phyloP scores from a whole-genome alignment of 2,329 filamentous ascomycete species.

The Tolypocladium paradoxum region DNA sequence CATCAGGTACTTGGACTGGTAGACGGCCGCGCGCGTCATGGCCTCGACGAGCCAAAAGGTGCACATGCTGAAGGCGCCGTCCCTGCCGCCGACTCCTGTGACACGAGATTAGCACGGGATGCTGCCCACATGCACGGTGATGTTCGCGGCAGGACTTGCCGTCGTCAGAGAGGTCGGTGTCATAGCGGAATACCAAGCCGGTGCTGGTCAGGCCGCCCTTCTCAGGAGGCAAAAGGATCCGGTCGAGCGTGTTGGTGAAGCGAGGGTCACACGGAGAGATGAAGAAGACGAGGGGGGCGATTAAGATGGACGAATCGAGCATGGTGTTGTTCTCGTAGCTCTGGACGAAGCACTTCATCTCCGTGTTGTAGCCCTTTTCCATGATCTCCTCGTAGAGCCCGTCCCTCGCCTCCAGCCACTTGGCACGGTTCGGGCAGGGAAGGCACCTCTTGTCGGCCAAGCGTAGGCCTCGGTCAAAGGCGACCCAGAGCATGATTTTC shows the following conservation, averaged over 20 bases:
- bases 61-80: conserved; percentile 73
- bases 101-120: background rate
- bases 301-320: conserved; percentile 64
- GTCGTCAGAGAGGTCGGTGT: conserved; percentile 57
- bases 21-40: conserved; percentile 55
- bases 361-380: conserved; percentile 61
- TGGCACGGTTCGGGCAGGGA: conserved; percentile 57
- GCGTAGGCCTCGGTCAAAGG: conserved; percentile 64
- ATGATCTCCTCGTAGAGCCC: conserved; percentile 65
- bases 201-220: conserved; percentile 67
- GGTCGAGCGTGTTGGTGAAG: conserved; percentile 61
- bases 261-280: conserved; percentile 67
- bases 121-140: conserved; percentile 6
- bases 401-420: conserved; percentile 59
- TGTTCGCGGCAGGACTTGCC: conserved; percentile 29
- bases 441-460: conserved; percentile 66
- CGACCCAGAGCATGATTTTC: conserved; percentile 79
- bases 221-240: conserved; percentile 60
- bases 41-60: conserved; percentile 78
- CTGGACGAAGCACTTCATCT: conserved; percentile 61
- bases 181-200: conserved; percentile 65
- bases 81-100: conserved; percentile 58
- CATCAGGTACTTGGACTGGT: conserved; percentile 53
- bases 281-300: conserved; percentile 72
- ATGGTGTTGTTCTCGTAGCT: conserved; percentile 63